A percentile compares a stretch with the other conserved stretches of the same genome.
Conservation (phyloP, 257 asterid species). For the Solanum pimpinellifolium region DNA sequence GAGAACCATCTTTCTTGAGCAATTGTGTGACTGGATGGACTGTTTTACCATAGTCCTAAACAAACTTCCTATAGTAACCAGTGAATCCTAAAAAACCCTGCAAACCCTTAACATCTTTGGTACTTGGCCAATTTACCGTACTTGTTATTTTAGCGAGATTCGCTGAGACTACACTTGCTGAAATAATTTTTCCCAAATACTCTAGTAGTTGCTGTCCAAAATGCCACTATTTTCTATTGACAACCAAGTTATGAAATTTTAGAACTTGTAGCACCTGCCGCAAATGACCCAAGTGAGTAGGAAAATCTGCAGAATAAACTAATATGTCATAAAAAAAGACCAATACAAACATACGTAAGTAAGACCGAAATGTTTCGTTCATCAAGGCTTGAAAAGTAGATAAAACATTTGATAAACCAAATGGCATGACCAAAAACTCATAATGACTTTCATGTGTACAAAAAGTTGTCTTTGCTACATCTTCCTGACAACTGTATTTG, state of each 20-base stretch:
- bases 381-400: not conserved
- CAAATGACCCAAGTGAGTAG: not conserved
- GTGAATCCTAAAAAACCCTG: not conserved
- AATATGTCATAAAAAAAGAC: not conserved
- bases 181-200: not conserved
- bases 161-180: not conserved
- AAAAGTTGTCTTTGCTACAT: not conserved
- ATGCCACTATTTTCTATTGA: not conserved
- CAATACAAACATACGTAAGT: not conserved
- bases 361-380: not conserved
- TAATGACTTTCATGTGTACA: not conserved
- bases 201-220: not conserved
- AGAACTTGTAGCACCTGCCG: not conserved
- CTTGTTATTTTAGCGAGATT: not conserved
- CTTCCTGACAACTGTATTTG: not conserved
- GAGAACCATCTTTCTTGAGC: not conserved
- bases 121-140: not conserved
- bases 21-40: not conserved
- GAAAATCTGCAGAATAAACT: not conserved
- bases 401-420: not conserved
- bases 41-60: not conserved
- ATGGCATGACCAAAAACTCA: not conserved
- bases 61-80: not conserved
- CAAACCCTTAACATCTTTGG: not conserved
- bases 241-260: not conserved